Percentiles rank a stretch among this genome's conserved stretches.
phyloP scores from a whole-genome alignment of 2,329 filamentous ascomycete genomes.

The Xylariaceae sp. region DNA sequence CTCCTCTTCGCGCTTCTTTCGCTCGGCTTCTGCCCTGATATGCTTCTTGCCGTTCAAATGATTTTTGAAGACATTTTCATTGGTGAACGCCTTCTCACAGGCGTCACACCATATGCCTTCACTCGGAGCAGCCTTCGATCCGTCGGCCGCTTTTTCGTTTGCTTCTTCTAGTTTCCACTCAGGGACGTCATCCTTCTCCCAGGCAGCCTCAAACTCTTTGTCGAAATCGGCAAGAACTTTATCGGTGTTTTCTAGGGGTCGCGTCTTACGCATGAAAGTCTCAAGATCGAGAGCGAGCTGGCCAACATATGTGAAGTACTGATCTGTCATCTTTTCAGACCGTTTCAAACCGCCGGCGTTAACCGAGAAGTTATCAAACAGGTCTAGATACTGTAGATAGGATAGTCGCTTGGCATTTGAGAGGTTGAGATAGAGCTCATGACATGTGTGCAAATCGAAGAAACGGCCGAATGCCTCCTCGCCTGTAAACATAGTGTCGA shows the following conservation, averaged over 20 bases:
- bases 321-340: slow-evolving; percentile 82
- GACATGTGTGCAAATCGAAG: slow-evolving; percentile 78
- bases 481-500: slow-evolving; percentile 91
- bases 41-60: slow-evolving; percentile 93
- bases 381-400: slow-evolving; percentile 89
- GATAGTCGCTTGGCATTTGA: slow-evolving; percentile 78
- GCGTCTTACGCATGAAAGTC: slow-evolving; percentile 76
- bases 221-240: slow-evolving; percentile 74
- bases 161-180: slow-evolving; percentile 67
- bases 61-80: slow-evolving; percentile 87
- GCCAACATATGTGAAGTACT: slow-evolving; percentile 86
- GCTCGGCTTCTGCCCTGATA: slow-evolving; percentile 71
- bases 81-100: slow-evolving; percentile 93
- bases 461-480: slow-evolving; percentile 93
- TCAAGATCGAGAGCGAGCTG: slow-evolving; percentile 80
- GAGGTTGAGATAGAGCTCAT: slow-evolving; percentile 88
- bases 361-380: slow-evolving; percentile 80
- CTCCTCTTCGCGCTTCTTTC: slow-evolving; percentile 46
- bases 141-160: slow-evolving; percentile 35
- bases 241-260: slow-evolving; percentile 81
- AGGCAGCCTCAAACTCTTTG: slow-evolving; percentile 76
- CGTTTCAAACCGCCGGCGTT: slow-evolving; percentile 72
- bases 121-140: slow-evolving; percentile 35
- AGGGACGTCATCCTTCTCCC: slow-evolving; percentile 73
- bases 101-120: slow-evolving; percentile 85